A percentile compares a stretch with the other conserved stretches of the same genome.
These are phyloP conservation scores for Bombardia bombarda DNA, from an alignment of 495 filamentous ascomycete genomes.

Conservation along the genomic window DNA sequence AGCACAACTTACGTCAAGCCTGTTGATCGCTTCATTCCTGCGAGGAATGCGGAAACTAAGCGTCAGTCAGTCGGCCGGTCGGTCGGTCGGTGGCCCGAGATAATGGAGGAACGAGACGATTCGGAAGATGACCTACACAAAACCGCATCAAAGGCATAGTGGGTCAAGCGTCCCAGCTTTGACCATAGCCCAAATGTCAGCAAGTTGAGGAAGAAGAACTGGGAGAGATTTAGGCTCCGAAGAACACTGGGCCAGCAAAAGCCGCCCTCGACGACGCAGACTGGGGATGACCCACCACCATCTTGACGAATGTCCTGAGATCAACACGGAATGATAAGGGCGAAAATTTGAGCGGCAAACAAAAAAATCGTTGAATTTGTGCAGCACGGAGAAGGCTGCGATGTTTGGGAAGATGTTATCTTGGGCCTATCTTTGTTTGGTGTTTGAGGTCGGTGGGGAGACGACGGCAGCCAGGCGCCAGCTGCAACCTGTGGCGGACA, in stretches of 20 bases:
- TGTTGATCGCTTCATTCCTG: conserved; percentile 91
- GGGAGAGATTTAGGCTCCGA: conserved; percentile 28
- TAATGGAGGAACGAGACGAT: background rate
- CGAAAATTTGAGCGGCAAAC: no score
- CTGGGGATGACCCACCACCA: conserved; percentile 34
- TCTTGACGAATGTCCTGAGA: conserved; percentile 16
- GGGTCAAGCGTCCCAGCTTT: conserved; percentile 85
- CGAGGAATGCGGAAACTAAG: conserved; percentile 87
- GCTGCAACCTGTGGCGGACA: no score
- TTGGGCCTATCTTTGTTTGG: background rate
- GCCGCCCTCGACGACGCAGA: background rate
- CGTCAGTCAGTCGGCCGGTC: background rate
- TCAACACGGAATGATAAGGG: no score
- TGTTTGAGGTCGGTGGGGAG: background rate
- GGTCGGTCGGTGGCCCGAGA: background rate
- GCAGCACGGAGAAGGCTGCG: background rate
- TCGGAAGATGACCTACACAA: conserved; percentile 53
- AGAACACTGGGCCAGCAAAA: conserved; percentile 7
- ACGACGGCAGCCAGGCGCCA: background rate
- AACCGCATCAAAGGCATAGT: conserved; percentile 96
- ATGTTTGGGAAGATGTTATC: background rate
- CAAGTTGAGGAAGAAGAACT: conserved; percentile 54
- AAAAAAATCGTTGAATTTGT: background rate
- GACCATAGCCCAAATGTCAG: conserved; percentile 52
- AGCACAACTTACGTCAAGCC: conserved; percentile 80